Conservation (phyloP, 768 basidiomycete genomes). For the Boletus rufocinnamomeus region DNA sequence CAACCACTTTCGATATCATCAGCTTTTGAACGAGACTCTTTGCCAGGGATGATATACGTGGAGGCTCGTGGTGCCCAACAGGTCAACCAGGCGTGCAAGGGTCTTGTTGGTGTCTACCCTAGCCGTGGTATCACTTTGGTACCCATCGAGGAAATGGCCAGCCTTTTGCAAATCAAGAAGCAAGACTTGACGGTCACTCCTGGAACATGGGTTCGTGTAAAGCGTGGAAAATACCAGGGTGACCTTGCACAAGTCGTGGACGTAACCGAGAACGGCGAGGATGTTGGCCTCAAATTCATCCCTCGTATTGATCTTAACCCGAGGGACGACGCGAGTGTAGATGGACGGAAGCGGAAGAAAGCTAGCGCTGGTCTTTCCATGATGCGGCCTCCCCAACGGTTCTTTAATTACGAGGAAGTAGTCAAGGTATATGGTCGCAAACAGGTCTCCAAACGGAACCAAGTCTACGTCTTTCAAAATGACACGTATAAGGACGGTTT, state of each 20-base stretch:
- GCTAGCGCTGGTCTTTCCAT: conserved; percentile 45
- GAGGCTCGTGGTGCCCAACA: conserved; percentile 89
- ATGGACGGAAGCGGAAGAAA: conserved; percentile 81
- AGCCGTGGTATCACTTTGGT: conserved; percentile 82
- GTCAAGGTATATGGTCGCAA: conserved; percentile 82
- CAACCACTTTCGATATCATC: conserved; percentile 85
- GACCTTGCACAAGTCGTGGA: conserved; percentile 97
- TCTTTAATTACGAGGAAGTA: conserved; percentile 95
- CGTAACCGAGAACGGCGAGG: conserved; percentile 90
- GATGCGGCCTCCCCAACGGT: conserved; percentile 86
- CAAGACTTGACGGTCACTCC: conserved; percentile 81
- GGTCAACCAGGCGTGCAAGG: conserved; percentile 81
- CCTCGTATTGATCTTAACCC: conserved; percentile 98
- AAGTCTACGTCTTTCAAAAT: conserved; percentile 82
- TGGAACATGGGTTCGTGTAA: conserved; percentile 94
- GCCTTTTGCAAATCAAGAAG: conserved; percentile 93
- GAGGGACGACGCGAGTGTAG: conserved; percentile 69
- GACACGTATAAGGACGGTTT: conserved; percentile 96
- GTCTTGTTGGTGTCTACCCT: conserved; percentile 90
- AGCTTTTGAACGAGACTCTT: conserved; percentile 93
- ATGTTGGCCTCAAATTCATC: conserved; percentile 89
- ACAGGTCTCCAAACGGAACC: conserved; percentile 70
- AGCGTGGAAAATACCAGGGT: conserved; percentile 89
- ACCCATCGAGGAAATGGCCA: conserved; percentile 98
- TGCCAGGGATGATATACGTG: conserved; percentile 95